Evolutionary conservation across 1,284 basidiomycete species (phyloP), one percentile per base, ranked within the genome.

Genomic region (Malassezia globosa): DNA sequence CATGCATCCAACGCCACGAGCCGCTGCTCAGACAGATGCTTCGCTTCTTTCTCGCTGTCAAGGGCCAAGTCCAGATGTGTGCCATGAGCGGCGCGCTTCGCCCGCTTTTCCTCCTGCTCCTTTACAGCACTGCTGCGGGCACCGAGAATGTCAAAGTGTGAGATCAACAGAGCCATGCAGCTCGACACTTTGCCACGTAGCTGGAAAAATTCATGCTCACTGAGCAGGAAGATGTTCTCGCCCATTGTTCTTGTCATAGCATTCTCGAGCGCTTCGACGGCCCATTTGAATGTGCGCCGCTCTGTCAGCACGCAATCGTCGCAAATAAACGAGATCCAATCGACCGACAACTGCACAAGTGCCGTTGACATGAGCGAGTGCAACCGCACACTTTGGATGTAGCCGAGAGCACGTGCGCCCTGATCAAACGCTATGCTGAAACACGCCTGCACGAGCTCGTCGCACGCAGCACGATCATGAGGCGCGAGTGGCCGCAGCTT

Each of bases 281-380:
- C 92, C 89, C 92, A 97, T 69, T 87, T 84, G 79, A 99, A 99
- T 0, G 90, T 97, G 73, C 85, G 87, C 54, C 88, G 81, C 72
- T 97, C 92, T 37, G 87, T 85, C 1, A 89, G 87, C 63, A 95
- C 86, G 74, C 94, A 99, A 64, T 92, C 87, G 69, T 96, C 90
- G 73, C 88, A 95, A 56, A 97, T 94, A 75, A 99, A 97, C 22
- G 87, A 83, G 22, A 97, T 87, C 94, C 94, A 99, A 42, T 71
- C 65, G 46, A 71, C 66, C 5, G 68, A 58, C 11, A 69, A 61
- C 13, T 56, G 56, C 8, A 55, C 65, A 1, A 71, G 49, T 4
- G 60, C 59, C 11, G 67, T 48, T n/a, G 61, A 66, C 55, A 71
- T 63, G 38, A 63, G 63, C 19, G 57, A 54, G 14, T 58, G 47